phyloP scores from a whole-genome alignment of 257 asterid genomes.

The Solanum etuberosum region DNA sequence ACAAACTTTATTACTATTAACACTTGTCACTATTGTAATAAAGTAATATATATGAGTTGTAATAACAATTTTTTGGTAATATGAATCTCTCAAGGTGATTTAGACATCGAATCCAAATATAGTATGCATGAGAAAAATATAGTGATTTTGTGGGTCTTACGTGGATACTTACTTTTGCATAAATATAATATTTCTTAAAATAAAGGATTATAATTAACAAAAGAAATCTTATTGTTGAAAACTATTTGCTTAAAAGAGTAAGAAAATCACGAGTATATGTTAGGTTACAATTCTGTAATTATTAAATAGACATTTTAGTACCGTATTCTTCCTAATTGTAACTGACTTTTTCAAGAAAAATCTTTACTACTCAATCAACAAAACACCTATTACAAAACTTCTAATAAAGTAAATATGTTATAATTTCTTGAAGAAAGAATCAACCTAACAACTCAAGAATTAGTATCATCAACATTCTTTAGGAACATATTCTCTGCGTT shows the following conservation, averaged over 20 bases:
- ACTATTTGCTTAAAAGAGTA: no score
- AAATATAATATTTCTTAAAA: not conserved
- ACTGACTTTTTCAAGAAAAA: no score
- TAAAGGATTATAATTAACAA: no score
- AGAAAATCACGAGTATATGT: no score
- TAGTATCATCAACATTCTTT: no score
- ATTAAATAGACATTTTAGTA: no score
- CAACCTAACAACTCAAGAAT: not conserved
- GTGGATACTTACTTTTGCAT: not conserved
- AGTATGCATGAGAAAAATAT: not conserved
- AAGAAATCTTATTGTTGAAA: no score
- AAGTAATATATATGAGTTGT: not conserved
- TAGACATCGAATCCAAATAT: not conserved
- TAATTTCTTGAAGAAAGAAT: not conserved
- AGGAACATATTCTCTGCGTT: not conserved
- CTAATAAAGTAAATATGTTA: no score
- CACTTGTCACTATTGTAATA: not conserved
- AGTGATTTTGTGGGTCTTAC: not conserved
- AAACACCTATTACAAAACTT: not conserved
- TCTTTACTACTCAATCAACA: no score
- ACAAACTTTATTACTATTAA: not conserved
- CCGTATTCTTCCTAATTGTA: no score
- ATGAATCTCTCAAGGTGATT: not conserved
- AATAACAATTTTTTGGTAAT: not conserved
- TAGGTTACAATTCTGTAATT: no score